phyloP scores from a whole-genome alignment of 345 rosid genomes.

The Eucalyptus curtisii region DNA sequence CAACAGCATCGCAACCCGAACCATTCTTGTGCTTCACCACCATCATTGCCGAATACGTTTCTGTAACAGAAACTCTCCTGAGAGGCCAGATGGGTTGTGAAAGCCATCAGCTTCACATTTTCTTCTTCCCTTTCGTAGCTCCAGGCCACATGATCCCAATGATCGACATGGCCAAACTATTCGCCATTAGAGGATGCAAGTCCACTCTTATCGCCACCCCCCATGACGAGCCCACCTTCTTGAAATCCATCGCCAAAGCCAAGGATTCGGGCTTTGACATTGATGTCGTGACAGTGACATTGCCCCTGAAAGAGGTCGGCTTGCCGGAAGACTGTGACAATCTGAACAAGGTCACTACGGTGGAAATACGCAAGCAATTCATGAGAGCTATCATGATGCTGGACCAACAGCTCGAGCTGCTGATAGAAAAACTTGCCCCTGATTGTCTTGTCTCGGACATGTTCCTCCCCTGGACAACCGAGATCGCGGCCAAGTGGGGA shows the following conservation, averaged over 20 bases:
- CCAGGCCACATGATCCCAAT: too few species aligned
- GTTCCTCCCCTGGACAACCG: background rate
- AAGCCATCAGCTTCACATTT: too few species aligned
- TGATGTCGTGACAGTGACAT: background rate
- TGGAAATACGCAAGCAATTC: background rate
- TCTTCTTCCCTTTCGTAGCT: too few species aligned
- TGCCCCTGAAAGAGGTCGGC: slow-evolving; percentile 6
- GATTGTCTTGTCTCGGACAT: slow-evolving; percentile 14
- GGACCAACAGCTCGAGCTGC: slow-evolving; percentile 7
- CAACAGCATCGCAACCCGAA: background rate
- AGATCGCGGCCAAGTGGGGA: slow-evolving; percentile 3
- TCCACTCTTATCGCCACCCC: slow-evolving; percentile 2
- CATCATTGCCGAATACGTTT: background rate
- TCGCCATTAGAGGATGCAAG: too few species aligned
- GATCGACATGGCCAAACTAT: too few species aligned
- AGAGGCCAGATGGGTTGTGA: too few species aligned
- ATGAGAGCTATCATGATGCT: background rate
- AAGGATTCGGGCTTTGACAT: slow-evolving; percentile 1
- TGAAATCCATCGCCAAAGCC: background rate
- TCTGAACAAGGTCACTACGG: background rate
- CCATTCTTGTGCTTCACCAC: background rate
- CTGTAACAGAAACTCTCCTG: background rate
- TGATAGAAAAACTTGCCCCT: slow-evolving; percentile 1
- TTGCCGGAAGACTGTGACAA: slow-evolving; percentile 9
- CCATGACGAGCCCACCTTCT: background rate